Conservation (phyloP, 2,329 filamentous ascomycete genomes). For the Drechmeria coniospora region DNA sequence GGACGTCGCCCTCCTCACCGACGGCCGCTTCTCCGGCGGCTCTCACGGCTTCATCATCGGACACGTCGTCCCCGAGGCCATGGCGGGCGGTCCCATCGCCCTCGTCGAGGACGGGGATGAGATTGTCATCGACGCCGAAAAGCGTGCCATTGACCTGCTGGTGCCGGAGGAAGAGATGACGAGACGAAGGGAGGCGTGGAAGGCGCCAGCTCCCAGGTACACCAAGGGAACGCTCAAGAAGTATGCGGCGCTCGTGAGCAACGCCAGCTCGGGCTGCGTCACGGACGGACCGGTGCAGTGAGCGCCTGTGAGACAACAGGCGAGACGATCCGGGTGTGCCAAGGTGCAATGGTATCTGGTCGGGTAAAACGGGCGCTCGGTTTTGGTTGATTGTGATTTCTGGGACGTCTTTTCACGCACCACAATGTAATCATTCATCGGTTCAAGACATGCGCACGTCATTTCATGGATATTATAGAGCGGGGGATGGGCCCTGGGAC, state of each 20-base stretch:
- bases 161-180: constrained; percentile 50
- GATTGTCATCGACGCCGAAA: constrained; percentile 70
- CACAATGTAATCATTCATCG: too few relatives aligned
- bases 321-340: too few relatives aligned
- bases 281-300: constrained; percentile 26
- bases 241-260: constrained; percentile 45
- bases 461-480: too few relatives aligned
- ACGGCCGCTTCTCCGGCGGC: constrained; percentile 65
- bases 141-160: constrained; percentile 50
- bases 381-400: too few relatives aligned
- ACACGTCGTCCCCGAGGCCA: constrained; percentile 76
- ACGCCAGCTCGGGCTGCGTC: constrained; percentile 44
- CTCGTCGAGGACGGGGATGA: constrained; percentile 68
- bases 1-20: constrained; percentile 59
- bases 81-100: constrained; percentile 71
- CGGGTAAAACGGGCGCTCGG: too few relatives aligned
- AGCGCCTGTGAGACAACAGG: too few relatives aligned
- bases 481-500: too few relatives aligned
- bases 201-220: constrained; percentile 41
- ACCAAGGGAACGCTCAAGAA: constrained; percentile 54
- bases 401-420: too few relatives aligned
- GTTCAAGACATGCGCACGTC: too few relatives aligned
- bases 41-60: constrained; percentile 79
- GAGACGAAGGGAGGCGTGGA: constrained; percentile 43
- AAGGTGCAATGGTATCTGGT: too few relatives aligned